Evolutionary conservation across 140 eudicot species (phyloP).

Genomic region (Bidens hawaiensis): DNA sequence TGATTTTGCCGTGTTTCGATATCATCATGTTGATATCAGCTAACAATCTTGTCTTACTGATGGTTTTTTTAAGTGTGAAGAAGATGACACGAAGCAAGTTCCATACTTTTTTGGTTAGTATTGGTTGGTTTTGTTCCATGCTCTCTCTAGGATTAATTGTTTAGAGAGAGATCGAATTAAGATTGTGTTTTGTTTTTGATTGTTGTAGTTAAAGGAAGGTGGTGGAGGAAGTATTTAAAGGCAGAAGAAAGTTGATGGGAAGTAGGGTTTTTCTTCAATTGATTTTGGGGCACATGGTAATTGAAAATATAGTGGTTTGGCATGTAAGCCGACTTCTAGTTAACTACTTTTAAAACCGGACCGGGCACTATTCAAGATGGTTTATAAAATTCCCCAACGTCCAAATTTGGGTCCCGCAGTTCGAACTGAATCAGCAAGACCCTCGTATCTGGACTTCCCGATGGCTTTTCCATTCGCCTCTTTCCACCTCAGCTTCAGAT

Average conservation of each 20-base stretch:
- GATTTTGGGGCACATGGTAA: constrained; percentile 16
- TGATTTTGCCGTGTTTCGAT: constrained; percentile 54
- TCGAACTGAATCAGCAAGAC: too few species aligned
- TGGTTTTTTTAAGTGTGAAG: constrained; percentile 50
- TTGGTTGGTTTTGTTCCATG: constrained; percentile 55
- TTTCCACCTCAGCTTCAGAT: too few species aligned
- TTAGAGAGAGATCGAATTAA: constrained; percentile 11
- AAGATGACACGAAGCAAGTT: constrained; percentile 30
- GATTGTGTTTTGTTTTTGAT: constrained; percentile 1
- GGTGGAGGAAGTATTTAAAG: constrained; percentile 35
- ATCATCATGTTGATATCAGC: constrained; percentile 45
- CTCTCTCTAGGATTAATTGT: not conserved
- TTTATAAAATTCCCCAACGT: too few species aligned
- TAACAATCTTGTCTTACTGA: constrained; percentile 42
- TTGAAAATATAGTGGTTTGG: not conserved
- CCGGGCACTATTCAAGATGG: too few species aligned
- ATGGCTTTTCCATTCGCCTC: too few species aligned
- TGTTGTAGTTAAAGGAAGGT: not conserved
- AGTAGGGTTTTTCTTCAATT: not conserved
- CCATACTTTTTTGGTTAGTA: constrained; percentile 47
- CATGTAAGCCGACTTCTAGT: not conserved
- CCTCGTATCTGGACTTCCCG: too few species aligned
- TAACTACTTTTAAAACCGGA: too few species aligned
- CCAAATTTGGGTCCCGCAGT: too few species aligned
- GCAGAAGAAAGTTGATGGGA: constrained; percentile 8